Evolutionary conservation across 2,329 filamentous ascomycete genomes (phyloP), one percentile per base, ranked within the genome.

Genomic region (Ophiostoma montium): DNA sequence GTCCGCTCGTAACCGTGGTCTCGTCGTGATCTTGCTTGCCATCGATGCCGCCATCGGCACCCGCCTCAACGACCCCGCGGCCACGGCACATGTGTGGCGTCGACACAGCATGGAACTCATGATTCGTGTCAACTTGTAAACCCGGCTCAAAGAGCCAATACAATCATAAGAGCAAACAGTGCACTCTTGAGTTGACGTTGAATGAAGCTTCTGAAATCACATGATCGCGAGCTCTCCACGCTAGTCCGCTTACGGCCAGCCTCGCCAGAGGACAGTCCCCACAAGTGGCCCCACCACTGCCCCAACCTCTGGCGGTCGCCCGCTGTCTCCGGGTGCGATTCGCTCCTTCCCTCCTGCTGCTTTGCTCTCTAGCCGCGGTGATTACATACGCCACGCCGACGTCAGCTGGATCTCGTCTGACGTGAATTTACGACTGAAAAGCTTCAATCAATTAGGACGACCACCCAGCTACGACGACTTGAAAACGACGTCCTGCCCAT

Each of bases 401-500:
- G 36, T 41, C 36, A 41, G 36, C 19, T n/a, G n/a, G n/a, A n/a
- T n/a, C n/a, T n/a, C n/a, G n/a, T n/a, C n/a, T n/a, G n/a, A n/a
- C n/a, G n/a, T n/a, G n/a, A n/a, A n/a, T n/a, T n/a, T n/a, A n/a
- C n/a, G n/a, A 27, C 16, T n/a, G 16, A 38, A 18, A 10, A 38
- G 35, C n/a, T 38, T 10, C 35, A 38, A 12, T 38, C 19, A n/a
- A 35, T 13, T 38, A 18, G 11, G 35, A 38, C 16, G 3, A 19
- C 35, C n/a, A 10, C 35, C 36, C 36, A 19, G 23, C 36, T 19
- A n/a, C n/a, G n/a, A n/a, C 18, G 3, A n/a, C 11, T 39, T 15
- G 19, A 15, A n/a, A n/a, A 9, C 13, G 15, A 12, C 23, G 30
- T 42, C 30, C 19, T 15, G 10, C 35, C 35, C n/a, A 79, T 79